phyloP scores from a whole-genome alignment of 768 basidiomycete genomes.

The Crassisporium funariophilum region DNA sequence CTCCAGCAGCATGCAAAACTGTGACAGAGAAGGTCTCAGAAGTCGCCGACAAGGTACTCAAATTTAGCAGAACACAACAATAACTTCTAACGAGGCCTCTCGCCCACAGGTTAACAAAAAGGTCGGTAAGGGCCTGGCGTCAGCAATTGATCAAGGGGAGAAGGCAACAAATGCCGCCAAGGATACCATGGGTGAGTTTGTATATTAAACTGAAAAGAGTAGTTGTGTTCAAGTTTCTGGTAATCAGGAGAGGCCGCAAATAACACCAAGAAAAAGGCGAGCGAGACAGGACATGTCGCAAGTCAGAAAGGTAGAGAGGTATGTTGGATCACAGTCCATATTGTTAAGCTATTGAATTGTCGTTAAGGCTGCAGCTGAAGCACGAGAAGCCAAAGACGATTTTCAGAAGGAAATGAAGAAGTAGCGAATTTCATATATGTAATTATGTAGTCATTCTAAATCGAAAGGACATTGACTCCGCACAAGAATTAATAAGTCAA shows the following conservation, averaged over 20 bases:
- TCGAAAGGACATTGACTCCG: too few relatives aligned
- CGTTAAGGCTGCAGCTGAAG: slow-evolving; percentile 32
- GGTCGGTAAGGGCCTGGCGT: slow-evolving; percentile 46
- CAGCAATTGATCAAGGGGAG: slow-evolving; percentile 50
- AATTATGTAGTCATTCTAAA: slow-evolving; percentile 16
- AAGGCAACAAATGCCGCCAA: slow-evolving; percentile 42
- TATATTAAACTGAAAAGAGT: neutral
- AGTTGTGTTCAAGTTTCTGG: too few relatives aligned
- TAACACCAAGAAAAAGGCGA: slow-evolving; percentile 38
- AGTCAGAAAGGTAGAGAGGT: slow-evolving; percentile 26
- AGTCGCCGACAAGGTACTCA: slow-evolving; percentile 41
- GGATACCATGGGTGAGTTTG: slow-evolving; percentile 30
- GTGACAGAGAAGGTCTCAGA: slow-evolving; percentile 48
- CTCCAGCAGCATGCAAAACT: slow-evolving; percentile 37
- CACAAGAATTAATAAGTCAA: neutral
- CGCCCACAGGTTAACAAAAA: slow-evolving; percentile 46
- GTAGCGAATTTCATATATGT: too few relatives aligned
- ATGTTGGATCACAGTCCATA: neutral
- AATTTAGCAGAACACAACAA: neutral
- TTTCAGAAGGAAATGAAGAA: slow-evolving; percentile 33
- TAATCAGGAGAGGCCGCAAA: slow-evolving; percentile 34
- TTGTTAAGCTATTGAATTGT: neutral
- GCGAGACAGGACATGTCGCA: slow-evolving; percentile 12
- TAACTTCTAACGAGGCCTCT: neutral
- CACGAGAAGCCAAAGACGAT: slow-evolving; percentile 38